A percentile compares a stretch with the other conserved stretches of the same genome.
phyloP scores from a whole-genome alignment of 139 green algal genomes.

The Volvox reticuliferus region DNA sequence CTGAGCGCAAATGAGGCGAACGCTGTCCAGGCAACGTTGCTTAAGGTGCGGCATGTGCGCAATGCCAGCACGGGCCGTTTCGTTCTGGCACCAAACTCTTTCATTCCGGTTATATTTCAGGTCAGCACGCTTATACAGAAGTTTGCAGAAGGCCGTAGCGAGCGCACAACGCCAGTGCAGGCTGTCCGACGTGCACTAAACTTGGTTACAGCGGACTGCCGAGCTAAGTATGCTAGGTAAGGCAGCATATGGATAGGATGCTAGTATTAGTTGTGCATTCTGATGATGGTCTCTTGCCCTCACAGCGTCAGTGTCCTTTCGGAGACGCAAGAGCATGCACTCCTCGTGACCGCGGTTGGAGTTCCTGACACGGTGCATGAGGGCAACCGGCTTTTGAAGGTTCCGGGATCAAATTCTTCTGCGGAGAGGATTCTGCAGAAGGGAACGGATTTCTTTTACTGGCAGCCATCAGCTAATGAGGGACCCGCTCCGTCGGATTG shows the following conservation, averaged over 20 bases:
- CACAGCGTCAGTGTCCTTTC: slow-evolving; percentile 64
- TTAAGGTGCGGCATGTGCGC: slow-evolving; percentile 52
- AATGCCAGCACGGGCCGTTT: background rate
- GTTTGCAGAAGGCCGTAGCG: slow-evolving; percentile 65
- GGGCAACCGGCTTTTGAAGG: slow-evolving; percentile 44
- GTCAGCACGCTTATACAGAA: slow-evolving; percentile 68
- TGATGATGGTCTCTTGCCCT: background rate
- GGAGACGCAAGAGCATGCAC: slow-evolving; percentile 46
- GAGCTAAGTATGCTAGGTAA: slow-evolving; percentile 64
- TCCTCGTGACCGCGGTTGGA: slow-evolving; percentile 58
- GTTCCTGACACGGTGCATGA: slow-evolving; percentile 49
- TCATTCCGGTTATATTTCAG: slow-evolving; percentile 27
- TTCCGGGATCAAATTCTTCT: slow-evolving; percentile 26
- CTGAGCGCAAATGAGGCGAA: slow-evolving; percentile 50
- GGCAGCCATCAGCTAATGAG: slow-evolving; percentile 13
- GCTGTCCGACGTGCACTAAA: slow-evolving; percentile 61
- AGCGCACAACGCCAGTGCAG: slow-evolving; percentile 66
- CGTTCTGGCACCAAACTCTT: background rate
- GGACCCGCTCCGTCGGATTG: slow-evolving; percentile 37
- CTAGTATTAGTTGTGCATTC: background rate
- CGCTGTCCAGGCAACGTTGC: slow-evolving; percentile 59
- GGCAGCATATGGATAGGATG: background rate
- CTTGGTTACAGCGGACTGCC: slow-evolving; percentile 60
- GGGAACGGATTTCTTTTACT: slow-evolving; percentile 39
- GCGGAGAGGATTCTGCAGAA: slow-evolving; percentile 31